A percentile compares a stretch with the other conserved stretches of the same genome.
Conservation (phyloP, 176 grass and related monocot species). For the Melocanna baccifera region DNA sequence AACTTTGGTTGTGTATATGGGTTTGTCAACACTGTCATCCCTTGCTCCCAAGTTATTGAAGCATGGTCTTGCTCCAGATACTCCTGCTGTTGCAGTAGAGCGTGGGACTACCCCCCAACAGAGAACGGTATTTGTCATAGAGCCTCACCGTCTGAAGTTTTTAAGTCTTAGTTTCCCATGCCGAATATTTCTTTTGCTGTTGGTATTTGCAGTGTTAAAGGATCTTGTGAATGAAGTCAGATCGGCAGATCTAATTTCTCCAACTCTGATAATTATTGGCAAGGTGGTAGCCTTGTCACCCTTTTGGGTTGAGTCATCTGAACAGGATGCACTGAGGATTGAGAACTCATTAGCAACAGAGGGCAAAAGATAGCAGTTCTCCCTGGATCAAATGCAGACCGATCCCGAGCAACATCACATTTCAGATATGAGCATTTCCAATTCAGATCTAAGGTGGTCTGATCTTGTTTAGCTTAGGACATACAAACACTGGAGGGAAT, state of each 20-base stretch:
- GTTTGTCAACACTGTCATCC: constrained; percentile 74
- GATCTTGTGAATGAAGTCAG: constrained; percentile 76
- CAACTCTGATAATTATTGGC: constrained; percentile 84
- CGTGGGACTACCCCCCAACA: constrained; percentile 87
- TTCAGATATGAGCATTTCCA: constrained; percentile 21
- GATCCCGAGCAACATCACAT: neutral
- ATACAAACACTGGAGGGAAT: neutral
- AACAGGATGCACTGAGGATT: constrained; percentile 29
- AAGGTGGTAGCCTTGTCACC: constrained; percentile 81
- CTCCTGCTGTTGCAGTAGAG: constrained; percentile 87
- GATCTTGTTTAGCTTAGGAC: constrained; percentile 11
- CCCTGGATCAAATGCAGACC: neutral
- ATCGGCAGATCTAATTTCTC: constrained; percentile 56
- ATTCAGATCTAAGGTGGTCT: neutral
- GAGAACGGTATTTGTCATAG: constrained; percentile 44
- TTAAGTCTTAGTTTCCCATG: neutral
- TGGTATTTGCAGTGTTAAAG: constrained; percentile 69
- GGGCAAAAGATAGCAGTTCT: constrained; percentile 32
- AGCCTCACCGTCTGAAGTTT: neutral
- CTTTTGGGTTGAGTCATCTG: constrained; percentile 52
- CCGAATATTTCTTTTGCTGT: constrained; percentile 28
- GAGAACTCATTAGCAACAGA: constrained; percentile 31
- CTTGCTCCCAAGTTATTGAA: constrained; percentile 79
- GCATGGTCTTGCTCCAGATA: constrained; percentile 72
- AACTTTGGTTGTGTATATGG: constrained; percentile 97